Evolutionary conservation across 129 eudicot species (phyloP), one percentile per base, ranked within the genome.

Genomic region (Scalesia atractyloides): DNA sequence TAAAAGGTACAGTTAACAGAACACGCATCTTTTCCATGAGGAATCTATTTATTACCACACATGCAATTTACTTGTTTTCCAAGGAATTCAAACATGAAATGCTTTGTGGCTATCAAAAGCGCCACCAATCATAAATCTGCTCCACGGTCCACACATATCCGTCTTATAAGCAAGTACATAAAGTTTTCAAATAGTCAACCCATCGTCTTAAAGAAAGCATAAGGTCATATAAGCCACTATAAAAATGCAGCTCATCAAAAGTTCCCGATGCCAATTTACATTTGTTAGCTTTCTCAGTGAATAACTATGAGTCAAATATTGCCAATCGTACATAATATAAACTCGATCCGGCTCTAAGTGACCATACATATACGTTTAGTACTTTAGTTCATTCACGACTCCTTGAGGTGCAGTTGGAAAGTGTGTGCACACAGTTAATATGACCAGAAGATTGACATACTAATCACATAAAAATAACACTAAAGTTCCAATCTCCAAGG

Each of bases 51-150:
- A 8, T 37, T 43, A 57, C 69, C 68, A n/a, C 68, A 54, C 36
- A 68, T 0, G 37, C 67, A 16, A 64, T 54, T 51, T 56, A 12
- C 48, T 51, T 3, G 51, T 36, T 37, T 43, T 22, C 43, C 41
- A 62, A n/a, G 7, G 61, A 63, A 34, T 17, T 43, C 18, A 63
- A 73, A 62, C 69, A 26, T 41, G 46, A 73, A 22, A 61, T 9
- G 15, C 24, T 37, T 13, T 51, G 65, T 1, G 26, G 64, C 72
- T 36, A 50, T 36, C 9, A 64, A 64, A 64, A 50, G 72, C 72
- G 22, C n/a, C 52, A 43, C 20, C 22, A 36, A 51, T 37, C 37
- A 19, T 22, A 74, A 51, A 16, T 39, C 47, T 39, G 65, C 46
- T 36, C 72, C 41, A 36, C 8, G 63, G 9, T 74, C 53, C 43